phyloP scores from a whole-genome alignment of 129 eudicot genomes.

The Cynara cardunculus region DNA sequence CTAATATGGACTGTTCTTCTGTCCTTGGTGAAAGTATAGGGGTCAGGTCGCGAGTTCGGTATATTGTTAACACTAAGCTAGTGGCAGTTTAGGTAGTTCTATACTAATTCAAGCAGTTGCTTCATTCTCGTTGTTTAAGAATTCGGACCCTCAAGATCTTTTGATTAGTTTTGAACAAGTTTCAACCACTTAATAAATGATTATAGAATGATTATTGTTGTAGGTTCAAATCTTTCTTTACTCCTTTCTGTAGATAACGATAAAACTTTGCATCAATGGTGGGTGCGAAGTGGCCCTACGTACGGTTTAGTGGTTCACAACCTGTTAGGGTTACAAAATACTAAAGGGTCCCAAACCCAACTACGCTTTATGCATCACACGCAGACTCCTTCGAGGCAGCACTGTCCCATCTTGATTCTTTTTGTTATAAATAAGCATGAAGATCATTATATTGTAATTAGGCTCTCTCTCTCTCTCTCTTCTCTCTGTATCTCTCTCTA shows the following conservation, averaged over 20 bases:
- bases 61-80: not conserved
- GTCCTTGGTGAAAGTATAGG: constrained; percentile 1
- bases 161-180: not conserved
- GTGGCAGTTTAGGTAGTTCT: not conserved
- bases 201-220: not conserved
- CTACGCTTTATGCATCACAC: constrained; percentile 12
- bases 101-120: no score
- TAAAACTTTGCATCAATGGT: constrained; percentile 20
- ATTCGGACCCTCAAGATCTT: not conserved
- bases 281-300: constrained; percentile 27
- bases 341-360: constrained; percentile 37
- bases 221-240: constrained; percentile 12
- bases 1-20: constrained; percentile 8
- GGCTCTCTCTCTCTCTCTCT: no score
- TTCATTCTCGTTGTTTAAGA: not conserved
- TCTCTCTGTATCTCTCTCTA: not conserved
- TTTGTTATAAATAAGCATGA: constrained; percentile 40
- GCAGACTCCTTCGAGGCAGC: constrained; percentile 11
- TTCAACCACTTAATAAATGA: not conserved
- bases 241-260: constrained; percentile 10
- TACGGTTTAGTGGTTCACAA: constrained; percentile 35
- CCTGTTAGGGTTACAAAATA: constrained; percentile 34
- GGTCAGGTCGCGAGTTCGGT: not conserved
- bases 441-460: constrained; percentile 9
- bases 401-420: constrained; percentile 20